Base-by-base conservation (phyloP, 306 rosid genomes). In the Fagus crenata region DNA sequence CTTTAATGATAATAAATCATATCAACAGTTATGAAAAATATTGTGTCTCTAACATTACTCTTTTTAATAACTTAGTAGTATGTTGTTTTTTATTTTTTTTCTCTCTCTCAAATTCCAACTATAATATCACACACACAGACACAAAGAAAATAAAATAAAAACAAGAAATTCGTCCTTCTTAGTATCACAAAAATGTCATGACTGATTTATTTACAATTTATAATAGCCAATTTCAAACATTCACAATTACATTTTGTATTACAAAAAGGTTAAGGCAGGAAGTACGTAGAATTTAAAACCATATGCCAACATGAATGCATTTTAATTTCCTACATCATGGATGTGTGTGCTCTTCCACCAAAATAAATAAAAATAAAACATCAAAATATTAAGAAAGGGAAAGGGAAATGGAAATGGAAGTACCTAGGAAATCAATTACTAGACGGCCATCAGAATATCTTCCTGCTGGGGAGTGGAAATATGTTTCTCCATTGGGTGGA, bases 381-480 rank as follows among this genome's bases (percentile, higher is more conserved):
- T 18, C 2, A 41, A 5, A 12, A 1, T 51, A 59, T 33, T 28
- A 11, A 70, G 15, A 46, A 17, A 67, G 7, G 9, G 51, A 13
- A 32, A 15, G 31, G 17, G 15, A 43, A 32, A 42, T 39, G n/a
- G 42, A 53, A 60, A 51, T n/a, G 37, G 33, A 42, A 6, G 17
- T 80, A 89, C 97, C 97, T 12, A 91, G 53, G 69, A 90, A 88
- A 76, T 90, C 92, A 73, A 89, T 49, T 39, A 87, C 32, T 28
- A 88, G 90, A 54, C 94, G 89, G 8, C 92, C 92, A 75, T 91
- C 96, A 53, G 84, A 91, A 69, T 79, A 91, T n/a, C 96, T 87
- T 5, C 96, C 89, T 0, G 88, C 89, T 17, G 96, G 90, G 67
- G 81, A 84, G 65, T 73, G 87, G 60, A 91, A 91, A 81, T 42